Conservation (phyloP, 140 eudicot species). For the Stevia rebaudiana region DNA sequence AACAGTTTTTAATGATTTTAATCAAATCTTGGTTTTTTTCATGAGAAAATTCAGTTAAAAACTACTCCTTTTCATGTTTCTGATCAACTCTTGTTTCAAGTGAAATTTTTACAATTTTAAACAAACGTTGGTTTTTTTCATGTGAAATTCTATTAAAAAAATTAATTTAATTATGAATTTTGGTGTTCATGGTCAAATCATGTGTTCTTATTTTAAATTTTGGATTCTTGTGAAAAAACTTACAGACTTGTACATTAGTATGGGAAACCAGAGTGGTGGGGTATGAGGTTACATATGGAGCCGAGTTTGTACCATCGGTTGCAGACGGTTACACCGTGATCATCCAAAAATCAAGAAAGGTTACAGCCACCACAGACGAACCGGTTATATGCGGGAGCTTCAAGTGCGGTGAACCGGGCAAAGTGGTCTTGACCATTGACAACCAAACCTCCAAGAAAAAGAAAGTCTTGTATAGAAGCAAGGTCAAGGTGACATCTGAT, state of each 20-base stretch:
- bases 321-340: slow-evolving; percentile 82
- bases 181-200: background rate
- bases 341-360: slow-evolving; percentile 65
- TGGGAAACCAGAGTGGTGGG: slow-evolving; percentile 92
- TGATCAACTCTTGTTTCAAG: too few species aligned
- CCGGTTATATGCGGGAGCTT: slow-evolving; percentile 57
- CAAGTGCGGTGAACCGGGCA: slow-evolving; percentile 78
- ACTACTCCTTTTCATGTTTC: background rate
- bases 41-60: background rate
- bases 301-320: slow-evolving; percentile 73
- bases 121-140: background rate
- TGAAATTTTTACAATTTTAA: background rate
- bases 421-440: slow-evolving; percentile 71
- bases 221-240: slow-evolving; percentile 10
- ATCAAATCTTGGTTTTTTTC: background rate
- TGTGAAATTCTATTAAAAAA: background rate
- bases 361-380: slow-evolving; percentile 50
- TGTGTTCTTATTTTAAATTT: background rate
- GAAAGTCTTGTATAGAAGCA: slow-evolving; percentile 86
- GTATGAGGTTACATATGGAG: slow-evolving; percentile 75
- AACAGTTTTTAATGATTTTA: background rate
- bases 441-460: slow-evolving; percentile 88
- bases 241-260: slow-evolving; percentile 54
- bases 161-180: background rate
- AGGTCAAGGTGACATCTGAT: slow-evolving; percentile 57